phyloP scores from a whole-genome alignment of 2,329 filamentous ascomycete genomes.

The Diaporthe citriasiana region DNA sequence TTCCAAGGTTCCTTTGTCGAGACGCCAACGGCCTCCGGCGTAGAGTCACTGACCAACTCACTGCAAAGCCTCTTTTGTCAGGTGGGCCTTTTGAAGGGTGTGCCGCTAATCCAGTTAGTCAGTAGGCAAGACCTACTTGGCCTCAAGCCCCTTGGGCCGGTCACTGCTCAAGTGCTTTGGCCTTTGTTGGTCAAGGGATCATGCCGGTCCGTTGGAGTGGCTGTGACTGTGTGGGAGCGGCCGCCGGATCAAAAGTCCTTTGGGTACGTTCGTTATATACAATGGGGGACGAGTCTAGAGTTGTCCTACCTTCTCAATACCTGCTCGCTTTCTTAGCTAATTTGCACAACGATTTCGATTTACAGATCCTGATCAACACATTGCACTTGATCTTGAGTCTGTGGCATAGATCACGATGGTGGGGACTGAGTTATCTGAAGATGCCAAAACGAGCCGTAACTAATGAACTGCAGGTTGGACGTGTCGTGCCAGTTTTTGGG shows the following conservation, averaged over 20 bases:
- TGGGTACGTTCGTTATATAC: neutral
- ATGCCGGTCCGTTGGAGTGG: neutral
- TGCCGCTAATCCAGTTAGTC: neutral
- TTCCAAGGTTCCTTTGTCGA: neutral
- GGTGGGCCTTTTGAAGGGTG: neutral
- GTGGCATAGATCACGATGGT: neutral
- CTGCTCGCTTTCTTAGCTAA: too few relatives aligned
- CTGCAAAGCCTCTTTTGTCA: neutral
- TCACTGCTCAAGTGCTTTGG: neutral
- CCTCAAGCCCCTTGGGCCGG: neutral
- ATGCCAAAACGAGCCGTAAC: neutral
- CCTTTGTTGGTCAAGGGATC: neutral
- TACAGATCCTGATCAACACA: neutral
- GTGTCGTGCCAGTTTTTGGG: slow-evolving; percentile 1
- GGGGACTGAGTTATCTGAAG: neutral
- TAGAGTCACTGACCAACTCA: neutral
- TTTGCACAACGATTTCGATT: neutral
- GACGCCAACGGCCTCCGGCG: neutral
- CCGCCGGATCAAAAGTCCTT: neutral
- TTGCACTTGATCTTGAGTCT: neutral
- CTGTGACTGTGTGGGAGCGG: neutral
- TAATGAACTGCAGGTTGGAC: neutral
- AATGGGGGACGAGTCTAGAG: neutral
- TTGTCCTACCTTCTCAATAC: neutral
- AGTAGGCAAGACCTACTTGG: neutral